Evolutionary conservation across 192 early-diverging fungal species (phyloP), one percentile per base, ranked within the genome.

Genomic region (Umbelopsis isabellina): DNA sequence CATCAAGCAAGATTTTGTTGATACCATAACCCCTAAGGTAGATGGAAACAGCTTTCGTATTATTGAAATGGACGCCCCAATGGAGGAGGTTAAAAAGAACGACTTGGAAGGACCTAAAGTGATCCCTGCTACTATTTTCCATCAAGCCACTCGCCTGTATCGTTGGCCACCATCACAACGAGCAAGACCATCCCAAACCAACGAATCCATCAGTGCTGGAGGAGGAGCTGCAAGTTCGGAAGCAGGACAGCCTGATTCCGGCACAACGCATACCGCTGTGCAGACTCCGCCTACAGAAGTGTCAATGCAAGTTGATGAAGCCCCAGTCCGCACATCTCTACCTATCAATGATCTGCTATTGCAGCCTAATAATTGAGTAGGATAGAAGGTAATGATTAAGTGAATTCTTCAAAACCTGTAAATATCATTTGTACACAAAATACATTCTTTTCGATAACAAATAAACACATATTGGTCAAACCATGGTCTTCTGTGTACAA

Each of bases 61-160:
- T 25, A 61, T 61, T 37, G 55, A 61, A 0, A 37, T 22, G 27
- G 55, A 61, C 13, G 55, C 27, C 16, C 12, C 55, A 6, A 15
- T 61, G 30, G 55, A 61, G 15, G 55, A 61, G 3, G 33, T 61
- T 12, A 61, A 35, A 35, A 61, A 25, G 55, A 61, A 61, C n/a
- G 55, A 61, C 18, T 27, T 61, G 30, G 55, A 61, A 2, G 55
- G 55, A 33, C 55, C 55, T 30, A 61, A 61, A 30, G 55, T 61
- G 15, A 61, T 61, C 4, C 55, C 25, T 18, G 55, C 55, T 30
- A 61, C 27, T 35, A 61, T 61, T 1, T 61, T 61, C 16, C 55
- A 61, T 25, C 55, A 61, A 61, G 55, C 55, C 55, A 61, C 55
- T 61, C 55, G 55, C 11, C 27, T 61, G 6, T 61, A 61, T 35